Conservation (phyloP, 1,139 yeast genomes). For the Pichiaceae sp. region DNA sequence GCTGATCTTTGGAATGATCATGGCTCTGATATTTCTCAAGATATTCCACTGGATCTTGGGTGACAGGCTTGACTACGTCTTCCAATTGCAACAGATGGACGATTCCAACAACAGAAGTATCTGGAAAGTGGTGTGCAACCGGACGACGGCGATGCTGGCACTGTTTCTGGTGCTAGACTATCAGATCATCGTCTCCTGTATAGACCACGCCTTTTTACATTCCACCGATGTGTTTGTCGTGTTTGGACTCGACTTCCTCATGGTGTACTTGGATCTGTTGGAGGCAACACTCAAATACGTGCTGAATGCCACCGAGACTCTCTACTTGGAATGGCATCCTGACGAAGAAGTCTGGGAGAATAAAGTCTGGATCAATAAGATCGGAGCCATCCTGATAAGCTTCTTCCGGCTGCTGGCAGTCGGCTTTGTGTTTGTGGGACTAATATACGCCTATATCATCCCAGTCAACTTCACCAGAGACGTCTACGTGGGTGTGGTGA, state of each 20-base stretch:
- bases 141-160: constrained; percentile 31
- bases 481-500: constrained; percentile 44
- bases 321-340: constrained; percentile 35
- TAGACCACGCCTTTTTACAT: constrained; percentile 47
- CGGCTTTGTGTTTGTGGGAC: constrained; percentile 40
- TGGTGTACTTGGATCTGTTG: constrained; percentile 50
- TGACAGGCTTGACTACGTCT: constrained; percentile 53
- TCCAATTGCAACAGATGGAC: constrained; percentile 26
- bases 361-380: constrained; percentile 53
- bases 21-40: constrained; percentile 45
- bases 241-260: constrained; percentile 72
- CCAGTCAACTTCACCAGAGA: constrained; percentile 68
- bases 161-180: constrained; percentile 42
- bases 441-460: constrained; percentile 39
- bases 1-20: constrained; percentile 31
- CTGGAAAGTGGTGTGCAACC: constrained; percentile 21
- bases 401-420: constrained; percentile 38
- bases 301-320: constrained; percentile 53
- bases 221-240: constrained; percentile 44
- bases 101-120: background rate
- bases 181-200: constrained; percentile 44
- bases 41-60: constrained; percentile 67
- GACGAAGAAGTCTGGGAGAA: constrained; percentile 66
- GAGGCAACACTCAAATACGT: constrained; percentile 40
- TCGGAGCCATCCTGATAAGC: constrained; percentile 42